phyloP scores from a whole-genome alignment of 139 green algal species.

The Tetratostichococcus sp. region DNA sequence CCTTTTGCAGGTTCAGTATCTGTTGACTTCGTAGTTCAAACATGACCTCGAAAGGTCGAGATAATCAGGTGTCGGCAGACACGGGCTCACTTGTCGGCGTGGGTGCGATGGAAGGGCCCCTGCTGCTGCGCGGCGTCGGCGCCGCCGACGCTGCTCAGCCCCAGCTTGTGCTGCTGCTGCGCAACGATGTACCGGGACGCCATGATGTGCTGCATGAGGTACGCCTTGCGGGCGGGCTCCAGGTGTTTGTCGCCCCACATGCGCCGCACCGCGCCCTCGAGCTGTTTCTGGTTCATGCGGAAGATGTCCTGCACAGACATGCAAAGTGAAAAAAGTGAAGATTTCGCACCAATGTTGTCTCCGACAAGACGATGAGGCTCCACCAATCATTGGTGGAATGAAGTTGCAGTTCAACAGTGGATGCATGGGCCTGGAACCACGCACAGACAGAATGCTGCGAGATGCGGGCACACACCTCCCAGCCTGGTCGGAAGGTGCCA shows the following conservation, averaged over 20 bases:
- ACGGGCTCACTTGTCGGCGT: conserved; percentile 34
- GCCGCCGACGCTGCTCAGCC: background rate
- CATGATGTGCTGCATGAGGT: conserved; percentile 98
- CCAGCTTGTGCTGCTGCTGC: conserved; percentile 64
- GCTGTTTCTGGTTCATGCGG: conserved; percentile 96
- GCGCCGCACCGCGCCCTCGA: conserved; percentile 89
- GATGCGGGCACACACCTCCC: conserved; percentile 48
- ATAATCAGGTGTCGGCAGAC: too few species aligned
- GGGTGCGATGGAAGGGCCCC: conserved; percentile 21
- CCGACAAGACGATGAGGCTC: too few species aligned
- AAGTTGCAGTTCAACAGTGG: too few species aligned
- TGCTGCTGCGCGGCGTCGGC: conserved; percentile 9
- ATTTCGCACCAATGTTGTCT: too few species aligned
- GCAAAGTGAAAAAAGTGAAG: too few species aligned
- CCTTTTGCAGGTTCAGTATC: too few species aligned
- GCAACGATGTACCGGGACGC: conserved; percentile 75
- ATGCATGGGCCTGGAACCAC: too few species aligned
- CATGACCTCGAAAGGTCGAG: too few species aligned
- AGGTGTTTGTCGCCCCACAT: conserved; percentile 81
- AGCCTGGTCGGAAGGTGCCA: conserved; percentile 75
- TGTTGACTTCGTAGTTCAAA: too few species aligned
- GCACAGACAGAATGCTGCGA: too few species aligned
- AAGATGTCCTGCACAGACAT: conserved; percentile 79
- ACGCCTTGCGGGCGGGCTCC: conserved; percentile 89
- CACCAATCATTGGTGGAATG: too few species aligned